Percentiles rank a stretch among this genome's conserved stretches.
These are phyloP conservation scores for Blastobotrys mokoenaii DNA, from an alignment of 805 yeast species.

Conservation along the genomic window DNA sequence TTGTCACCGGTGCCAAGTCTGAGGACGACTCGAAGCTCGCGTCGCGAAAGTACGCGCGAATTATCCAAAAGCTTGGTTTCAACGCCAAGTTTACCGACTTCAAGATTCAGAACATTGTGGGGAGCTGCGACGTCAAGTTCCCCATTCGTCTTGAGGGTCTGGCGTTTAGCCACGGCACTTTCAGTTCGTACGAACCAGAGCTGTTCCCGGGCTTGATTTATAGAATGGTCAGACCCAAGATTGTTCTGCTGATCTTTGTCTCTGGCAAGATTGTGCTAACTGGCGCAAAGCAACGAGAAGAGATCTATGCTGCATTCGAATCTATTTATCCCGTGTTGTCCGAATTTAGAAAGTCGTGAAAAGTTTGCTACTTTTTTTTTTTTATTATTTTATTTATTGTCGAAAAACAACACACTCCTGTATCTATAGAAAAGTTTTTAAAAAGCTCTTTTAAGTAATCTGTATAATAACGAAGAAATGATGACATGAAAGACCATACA, in stretches of 20 bases:
- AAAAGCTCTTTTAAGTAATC: too few relatives aligned
- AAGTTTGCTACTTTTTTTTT: neutral
- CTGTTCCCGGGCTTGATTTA: constrained; percentile 95
- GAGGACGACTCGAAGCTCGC: constrained; percentile 99
- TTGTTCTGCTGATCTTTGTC: constrained; percentile 89
- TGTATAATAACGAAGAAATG: too few relatives aligned
- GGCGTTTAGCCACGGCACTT: constrained; percentile 97
- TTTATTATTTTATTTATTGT: neutral
- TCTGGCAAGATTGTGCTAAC: constrained; percentile 96
- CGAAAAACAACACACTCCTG: neutral
- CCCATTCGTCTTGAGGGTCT: constrained; percentile 96
- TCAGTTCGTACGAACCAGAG: constrained; percentile 97
- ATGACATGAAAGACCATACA: too few relatives aligned
- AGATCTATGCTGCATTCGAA: constrained; percentile 95
- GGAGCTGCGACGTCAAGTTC: constrained; percentile 96
- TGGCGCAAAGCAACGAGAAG: constrained; percentile 98
- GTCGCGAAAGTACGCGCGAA: constrained; percentile 94
- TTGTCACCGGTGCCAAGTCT: constrained; percentile 97
- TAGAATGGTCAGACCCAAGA: constrained; percentile 99
- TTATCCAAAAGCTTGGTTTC: constrained; percentile 94
- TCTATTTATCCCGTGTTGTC: constrained; percentile 97
- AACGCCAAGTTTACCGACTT: constrained; percentile 97
- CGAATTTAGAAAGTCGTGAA: constrained; percentile 80
- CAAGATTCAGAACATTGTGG: constrained; percentile 96
- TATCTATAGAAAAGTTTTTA: neutral